These are phyloP conservation scores for Physcia stellaris DNA, from an alignment of 495 filamentous ascomycete genomes.

Conservation along the genomic window DNA sequence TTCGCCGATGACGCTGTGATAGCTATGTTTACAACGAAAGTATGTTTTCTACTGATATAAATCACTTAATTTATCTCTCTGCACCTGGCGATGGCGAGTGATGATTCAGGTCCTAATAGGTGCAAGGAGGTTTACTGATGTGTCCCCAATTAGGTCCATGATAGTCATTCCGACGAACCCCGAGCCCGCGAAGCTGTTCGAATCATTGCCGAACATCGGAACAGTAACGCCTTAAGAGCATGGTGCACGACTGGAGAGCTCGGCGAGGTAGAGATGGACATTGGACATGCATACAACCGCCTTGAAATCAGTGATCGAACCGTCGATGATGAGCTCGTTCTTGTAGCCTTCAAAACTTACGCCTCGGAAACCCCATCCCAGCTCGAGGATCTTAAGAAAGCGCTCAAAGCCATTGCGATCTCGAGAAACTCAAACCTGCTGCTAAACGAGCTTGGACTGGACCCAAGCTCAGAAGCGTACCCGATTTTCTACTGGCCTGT, in stretches of 20 bases:
- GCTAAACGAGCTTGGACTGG: slow-evolving; percentile 13
- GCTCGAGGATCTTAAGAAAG: slow-evolving; percentile 31
- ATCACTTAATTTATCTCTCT: neutral
- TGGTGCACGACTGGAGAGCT: slow-evolving; percentile 43
- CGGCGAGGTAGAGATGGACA: slow-evolving; percentile 39
- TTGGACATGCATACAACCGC: slow-evolving; percentile 40
- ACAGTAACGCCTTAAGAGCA: slow-evolving; percentile 37
- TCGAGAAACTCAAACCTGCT: slow-evolving; percentile 32
- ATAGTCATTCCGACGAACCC: slow-evolving; percentile 33
- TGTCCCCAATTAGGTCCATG: slow-evolving; percentile 18
- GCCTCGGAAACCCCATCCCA: slow-evolving; percentile 35
- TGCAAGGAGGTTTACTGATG: neutral
- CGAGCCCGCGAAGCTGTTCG: slow-evolving; percentile 39
- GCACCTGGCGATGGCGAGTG: neutral
- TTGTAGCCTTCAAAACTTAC: slow-evolving; percentile 36
- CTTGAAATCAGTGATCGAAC: slow-evolving; percentile 41
- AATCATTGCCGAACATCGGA: slow-evolving; percentile 41
- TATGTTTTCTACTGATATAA: slow-evolving; percentile 15
- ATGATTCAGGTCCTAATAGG: neutral
- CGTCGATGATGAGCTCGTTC: slow-evolving; percentile 34
- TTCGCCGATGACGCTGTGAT: slow-evolving; percentile 46
- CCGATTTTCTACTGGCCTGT: slow-evolving; percentile 48
- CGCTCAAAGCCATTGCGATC: slow-evolving; percentile 36
- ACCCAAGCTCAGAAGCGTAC: slow-evolving; percentile 22
- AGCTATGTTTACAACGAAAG: slow-evolving; percentile 44